Conservation (phyloP, 1,284 basidiomycete genomes). For the Ceratorhiza oryzae-sativae region DNA sequence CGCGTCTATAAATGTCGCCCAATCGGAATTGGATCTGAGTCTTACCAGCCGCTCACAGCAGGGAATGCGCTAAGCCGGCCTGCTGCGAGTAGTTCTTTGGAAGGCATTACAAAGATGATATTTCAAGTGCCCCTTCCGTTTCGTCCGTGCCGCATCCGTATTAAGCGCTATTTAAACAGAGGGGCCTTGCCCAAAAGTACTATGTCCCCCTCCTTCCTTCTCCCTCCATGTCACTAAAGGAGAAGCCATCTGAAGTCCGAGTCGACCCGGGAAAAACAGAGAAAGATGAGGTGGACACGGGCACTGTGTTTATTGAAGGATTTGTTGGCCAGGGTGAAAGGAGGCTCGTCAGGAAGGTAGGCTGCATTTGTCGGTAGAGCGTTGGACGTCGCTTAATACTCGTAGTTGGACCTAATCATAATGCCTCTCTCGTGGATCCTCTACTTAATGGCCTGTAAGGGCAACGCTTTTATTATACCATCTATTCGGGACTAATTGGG, state of each 20-base stretch:
- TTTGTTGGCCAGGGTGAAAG: not conserved
- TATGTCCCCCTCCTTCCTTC: not conserved
- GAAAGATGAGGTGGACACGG: not conserved
- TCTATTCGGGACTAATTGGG: not conserved
- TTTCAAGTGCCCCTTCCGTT: not conserved
- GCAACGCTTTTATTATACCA: not conserved
- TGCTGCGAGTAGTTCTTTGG: not conserved
- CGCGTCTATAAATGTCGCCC: constrained; percentile 19
- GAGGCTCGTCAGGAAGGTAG: constrained; percentile 19
- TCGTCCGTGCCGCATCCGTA: not conserved
- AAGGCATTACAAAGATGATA: not conserved
- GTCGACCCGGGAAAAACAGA: not conserved
- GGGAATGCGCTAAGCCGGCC: not conserved
- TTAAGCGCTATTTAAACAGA: not conserved
- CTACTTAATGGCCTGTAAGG: constrained; percentile 28
- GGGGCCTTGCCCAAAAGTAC: not conserved
- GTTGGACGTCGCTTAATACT: constrained; percentile 41
- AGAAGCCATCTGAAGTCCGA: constrained; percentile 3
- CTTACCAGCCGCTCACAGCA: not conserved
- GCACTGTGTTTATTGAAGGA: not conserved
- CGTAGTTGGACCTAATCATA: constrained; percentile 20
- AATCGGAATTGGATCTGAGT: not conserved
- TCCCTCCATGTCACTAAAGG: not conserved
- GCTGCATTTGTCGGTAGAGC: not conserved
- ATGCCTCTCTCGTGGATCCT: constrained; percentile 31